Evolutionary conservation across 768 basidiomycete genomes (phyloP).

Genomic region (Phanerochaete carnosa): DNA sequence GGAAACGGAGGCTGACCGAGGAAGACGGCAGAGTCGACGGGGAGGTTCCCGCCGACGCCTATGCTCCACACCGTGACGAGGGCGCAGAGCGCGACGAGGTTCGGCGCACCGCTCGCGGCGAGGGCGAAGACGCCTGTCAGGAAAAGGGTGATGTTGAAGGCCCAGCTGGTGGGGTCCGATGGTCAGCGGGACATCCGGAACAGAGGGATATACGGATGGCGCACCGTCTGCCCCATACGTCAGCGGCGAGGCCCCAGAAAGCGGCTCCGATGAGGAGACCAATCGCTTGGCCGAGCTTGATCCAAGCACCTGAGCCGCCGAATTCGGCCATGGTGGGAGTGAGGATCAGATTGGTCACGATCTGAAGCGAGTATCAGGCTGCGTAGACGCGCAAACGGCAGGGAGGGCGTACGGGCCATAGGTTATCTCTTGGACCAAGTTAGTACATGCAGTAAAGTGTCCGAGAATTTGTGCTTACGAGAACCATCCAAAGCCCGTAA

Average conservation of each 20-base stretch:
- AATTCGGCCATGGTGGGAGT: slow-evolving; percentile 66
- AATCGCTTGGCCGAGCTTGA: slow-evolving; percentile 71
- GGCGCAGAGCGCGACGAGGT: slow-evolving; percentile 46
- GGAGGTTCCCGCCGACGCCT: slow-evolving; percentile 72
- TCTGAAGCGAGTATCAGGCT: slow-evolving; percentile 29
- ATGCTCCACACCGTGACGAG: slow-evolving; percentile 57
- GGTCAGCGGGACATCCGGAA: not conserved
- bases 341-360: slow-evolving; percentile 67
- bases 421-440: slow-evolving; percentile 50
- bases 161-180: not conserved
- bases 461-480: slow-evolving; percentile 42
- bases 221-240: slow-evolving; percentile 69
- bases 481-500: slow-evolving; percentile 74
- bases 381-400: not conserved
- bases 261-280: slow-evolving; percentile 68
- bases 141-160: slow-evolving; percentile 44
- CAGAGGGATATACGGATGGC: not conserved
- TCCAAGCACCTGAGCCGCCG: slow-evolving; percentile 51
- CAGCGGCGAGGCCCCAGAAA: slow-evolving; percentile 66
- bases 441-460: not conserved
- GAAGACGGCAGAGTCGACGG: slow-evolving; percentile 75
- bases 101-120: slow-evolving; percentile 58
- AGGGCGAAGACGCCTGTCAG: slow-evolving; percentile 64
- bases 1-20: slow-evolving; percentile 58
- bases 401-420: slow-evolving; percentile 53